phyloP scores from a whole-genome alignment of 148 eudicot species.

The Hydrangea macrophylla region DNA sequence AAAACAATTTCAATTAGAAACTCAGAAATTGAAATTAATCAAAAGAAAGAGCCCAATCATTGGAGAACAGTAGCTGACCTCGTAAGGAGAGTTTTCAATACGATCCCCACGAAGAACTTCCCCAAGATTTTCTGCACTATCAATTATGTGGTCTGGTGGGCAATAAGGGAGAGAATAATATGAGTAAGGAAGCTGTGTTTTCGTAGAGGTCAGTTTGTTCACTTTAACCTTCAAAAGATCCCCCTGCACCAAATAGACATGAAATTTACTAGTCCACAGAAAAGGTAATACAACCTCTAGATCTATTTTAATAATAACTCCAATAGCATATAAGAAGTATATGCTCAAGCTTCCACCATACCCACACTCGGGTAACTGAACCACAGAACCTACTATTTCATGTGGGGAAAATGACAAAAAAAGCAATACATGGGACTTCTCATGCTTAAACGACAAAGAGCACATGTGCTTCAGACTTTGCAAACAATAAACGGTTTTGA shows the following conservation, averaged over 20 bases:
- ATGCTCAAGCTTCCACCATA: no score
- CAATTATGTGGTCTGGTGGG: constrained; percentile 35
- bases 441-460: no score
- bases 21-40: not conserved
- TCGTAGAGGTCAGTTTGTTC: constrained; percentile 44
- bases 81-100: constrained; percentile 51
- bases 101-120: constrained; percentile 59
- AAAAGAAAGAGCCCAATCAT: not conserved
- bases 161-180: constrained; percentile 46
- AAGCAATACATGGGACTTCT: no score
- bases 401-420: no score
- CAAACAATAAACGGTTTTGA: no score
- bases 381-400: no score
- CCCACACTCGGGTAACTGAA: no score
- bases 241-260: constrained; percentile 26
- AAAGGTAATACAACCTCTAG: no score
- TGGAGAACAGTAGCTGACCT: constrained; percentile 16
- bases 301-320: no score
- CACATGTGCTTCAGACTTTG: no score
- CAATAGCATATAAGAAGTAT: no score
- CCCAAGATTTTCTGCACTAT: constrained; percentile 53
- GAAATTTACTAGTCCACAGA: not conserved
- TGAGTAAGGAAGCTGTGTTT: constrained; percentile 52
- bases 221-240: constrained; percentile 50
- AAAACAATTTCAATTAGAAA: constrained; percentile 10